A percentile compares a stretch with the other conserved stretches of the same genome.
Evolutionary conservation across 495 filamentous ascomycete species (phyloP).

Genomic region (Xylaria flabelliformis): DNA sequence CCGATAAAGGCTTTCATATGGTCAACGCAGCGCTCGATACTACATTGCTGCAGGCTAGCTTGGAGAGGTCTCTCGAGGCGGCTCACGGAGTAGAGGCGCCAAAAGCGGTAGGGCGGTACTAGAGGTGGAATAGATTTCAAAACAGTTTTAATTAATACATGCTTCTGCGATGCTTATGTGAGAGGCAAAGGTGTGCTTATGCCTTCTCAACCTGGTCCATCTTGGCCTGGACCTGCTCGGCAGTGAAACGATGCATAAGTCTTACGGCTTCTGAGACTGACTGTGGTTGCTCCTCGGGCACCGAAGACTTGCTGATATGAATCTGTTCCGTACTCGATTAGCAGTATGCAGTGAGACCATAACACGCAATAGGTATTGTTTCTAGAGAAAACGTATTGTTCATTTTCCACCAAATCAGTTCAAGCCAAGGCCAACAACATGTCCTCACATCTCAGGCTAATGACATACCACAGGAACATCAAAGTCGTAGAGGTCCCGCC

Average conservation of each 20-base stretch:
- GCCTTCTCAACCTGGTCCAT: conserved; percentile 69
- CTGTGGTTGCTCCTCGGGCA: conserved; percentile 54
- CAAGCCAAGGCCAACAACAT: neutral
- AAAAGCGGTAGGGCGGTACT: conserved; percentile 45
- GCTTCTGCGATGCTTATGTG: neutral
- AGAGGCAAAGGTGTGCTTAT: conserved; percentile 22
- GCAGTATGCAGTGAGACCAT: neutral
- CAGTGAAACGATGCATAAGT: conserved; percentile 83
- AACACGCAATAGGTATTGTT: neutral
- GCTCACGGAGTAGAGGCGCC: conserved; percentile 52
- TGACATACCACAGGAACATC: conserved; percentile 80
- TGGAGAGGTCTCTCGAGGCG: conserved; percentile 50
- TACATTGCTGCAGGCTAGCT: conserved; percentile 55
- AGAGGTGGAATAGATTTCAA: conserved; percentile 17
- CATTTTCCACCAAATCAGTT: neutral
- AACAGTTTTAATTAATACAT: neutral
- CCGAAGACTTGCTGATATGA: conserved; percentile 63
- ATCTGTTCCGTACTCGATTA: conserved; percentile 53
- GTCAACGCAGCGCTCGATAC: conserved; percentile 69
- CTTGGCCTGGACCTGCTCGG: conserved; percentile 69
- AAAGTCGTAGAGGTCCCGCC: conserved; percentile 87
- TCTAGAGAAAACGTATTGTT: neutral
- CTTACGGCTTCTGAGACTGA: conserved; percentile 69
- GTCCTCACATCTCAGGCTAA: neutral
- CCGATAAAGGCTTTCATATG: conserved; percentile 79